Evolutionary conservation across 1,284 basidiomycete genomes (phyloP).

Genomic region (Erythrobasidium hasegawianum): DNA sequence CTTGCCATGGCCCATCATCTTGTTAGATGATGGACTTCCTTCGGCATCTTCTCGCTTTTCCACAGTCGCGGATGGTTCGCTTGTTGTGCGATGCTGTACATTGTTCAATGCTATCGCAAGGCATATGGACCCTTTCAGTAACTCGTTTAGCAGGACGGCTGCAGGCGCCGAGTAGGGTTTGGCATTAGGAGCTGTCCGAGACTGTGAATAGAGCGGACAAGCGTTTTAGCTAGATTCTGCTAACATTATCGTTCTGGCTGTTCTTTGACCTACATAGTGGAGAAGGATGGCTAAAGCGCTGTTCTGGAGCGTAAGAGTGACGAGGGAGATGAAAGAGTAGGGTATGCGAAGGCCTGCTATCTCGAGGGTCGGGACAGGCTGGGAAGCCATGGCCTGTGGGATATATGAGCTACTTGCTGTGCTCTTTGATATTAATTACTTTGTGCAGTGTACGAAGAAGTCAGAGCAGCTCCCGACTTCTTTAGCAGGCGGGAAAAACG

Average conservation of each 20-base stretch:
- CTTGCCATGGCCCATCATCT: conserved; percentile 5
- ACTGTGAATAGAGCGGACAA: conserved; percentile 43
- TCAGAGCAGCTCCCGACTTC: too few relatives aligned
- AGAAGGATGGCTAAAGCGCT: conserved; percentile 83
- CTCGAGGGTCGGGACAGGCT: conserved; percentile 11
- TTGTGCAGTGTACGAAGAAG: too few relatives aligned
- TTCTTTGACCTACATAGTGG: conserved; percentile 60
- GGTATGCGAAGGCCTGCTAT: conserved; percentile 16
- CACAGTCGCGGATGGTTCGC: background rate
- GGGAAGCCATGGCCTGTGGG: background rate
- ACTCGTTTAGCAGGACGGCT: conserved; percentile 87
- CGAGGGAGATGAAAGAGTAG: conserved; percentile 52
- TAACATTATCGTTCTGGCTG: background rate
- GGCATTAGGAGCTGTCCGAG: conserved; percentile 44
- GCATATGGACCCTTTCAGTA: conserved; percentile 85
- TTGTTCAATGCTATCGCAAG: conserved; percentile 60
- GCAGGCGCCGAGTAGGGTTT: conserved; percentile 78
- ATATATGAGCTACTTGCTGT: too few relatives aligned
- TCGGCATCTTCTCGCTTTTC: background rate
- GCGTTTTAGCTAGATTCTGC: too few relatives aligned
- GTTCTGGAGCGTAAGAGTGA: conserved; percentile 91
- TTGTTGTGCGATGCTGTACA: conserved; percentile 4
- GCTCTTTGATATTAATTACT: too few relatives aligned
- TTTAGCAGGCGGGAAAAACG: too few relatives aligned
- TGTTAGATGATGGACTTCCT: background rate